These are phyloP conservation scores for Colletotrichum nymphaeae DNA, from an alignment of 2,329 filamentous ascomycete genomes.

Conservation along the genomic window DNA sequence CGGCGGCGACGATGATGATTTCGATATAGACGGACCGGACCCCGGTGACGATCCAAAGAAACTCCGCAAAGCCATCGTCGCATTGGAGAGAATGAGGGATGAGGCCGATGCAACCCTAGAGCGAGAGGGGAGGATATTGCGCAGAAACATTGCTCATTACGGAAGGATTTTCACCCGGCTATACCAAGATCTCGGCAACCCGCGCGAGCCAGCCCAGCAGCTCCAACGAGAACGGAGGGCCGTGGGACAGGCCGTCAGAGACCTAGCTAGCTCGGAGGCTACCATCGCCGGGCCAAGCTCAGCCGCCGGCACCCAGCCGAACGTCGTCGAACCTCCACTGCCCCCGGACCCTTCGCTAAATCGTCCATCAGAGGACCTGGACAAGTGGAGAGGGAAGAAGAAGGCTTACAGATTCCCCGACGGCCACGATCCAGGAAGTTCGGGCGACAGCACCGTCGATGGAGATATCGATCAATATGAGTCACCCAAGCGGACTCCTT, in stretches of 20 bases:
- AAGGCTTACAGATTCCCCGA: neutral
- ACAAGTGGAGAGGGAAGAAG: neutral
- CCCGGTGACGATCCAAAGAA: neutral
- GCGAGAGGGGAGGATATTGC: neutral
- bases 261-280: neutral
- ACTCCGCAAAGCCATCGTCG: neutral
- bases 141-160: neutral
- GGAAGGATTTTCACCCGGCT: neutral
- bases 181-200: neutral
- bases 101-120: neutral
- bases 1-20: neutral
- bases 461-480: neutral
- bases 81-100: neutral
- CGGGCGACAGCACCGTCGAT: neutral
- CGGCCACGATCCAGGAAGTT: neutral
- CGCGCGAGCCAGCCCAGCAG: neutral
- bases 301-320: neutral
- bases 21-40: neutral
- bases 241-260: neutral
- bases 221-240: neutral
- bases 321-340: neutral
- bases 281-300: neutral
- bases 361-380: neutral
- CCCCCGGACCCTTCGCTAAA: neutral
- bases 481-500: neutral